These are phyloP conservation scores for Lagenidium giganteum DNA, from an alignment of 352 stramenopile genomes.

Conservation along the genomic window DNA sequence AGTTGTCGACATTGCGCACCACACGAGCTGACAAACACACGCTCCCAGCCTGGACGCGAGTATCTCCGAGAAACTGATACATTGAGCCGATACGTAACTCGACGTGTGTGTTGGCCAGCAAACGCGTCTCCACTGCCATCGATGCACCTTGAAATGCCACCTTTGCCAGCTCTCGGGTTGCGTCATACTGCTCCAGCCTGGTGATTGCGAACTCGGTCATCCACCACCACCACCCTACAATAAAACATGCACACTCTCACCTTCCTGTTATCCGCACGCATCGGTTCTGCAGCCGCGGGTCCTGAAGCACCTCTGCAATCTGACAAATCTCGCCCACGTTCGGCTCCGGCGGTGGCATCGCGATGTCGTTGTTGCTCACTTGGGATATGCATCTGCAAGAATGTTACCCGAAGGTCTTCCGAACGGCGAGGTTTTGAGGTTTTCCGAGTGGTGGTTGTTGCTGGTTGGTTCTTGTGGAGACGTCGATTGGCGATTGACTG, in stretches of 20 bases:
- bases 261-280: constrained; percentile 73
- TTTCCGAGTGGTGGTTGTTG: too few species aligned
- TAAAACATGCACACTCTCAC: constrained; percentile 11
- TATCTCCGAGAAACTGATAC: constrained; percentile 84
- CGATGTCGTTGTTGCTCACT: background rate
- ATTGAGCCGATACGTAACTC: constrained; percentile 63
- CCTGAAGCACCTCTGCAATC: constrained; percentile 69
- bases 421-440: too few species aligned
- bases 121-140: constrained; percentile 62
- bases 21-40: constrained; percentile 50
- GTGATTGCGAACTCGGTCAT: background rate
- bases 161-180: constrained; percentile 28
- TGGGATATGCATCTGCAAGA: too few species aligned
- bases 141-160: constrained; percentile 63
- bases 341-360: background rate
- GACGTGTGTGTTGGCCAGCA: constrained; percentile 35
- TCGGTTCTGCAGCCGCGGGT: constrained; percentile 58
- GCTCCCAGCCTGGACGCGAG: constrained; percentile 15
- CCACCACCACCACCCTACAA: background rate
- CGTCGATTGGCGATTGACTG: too few species aligned
- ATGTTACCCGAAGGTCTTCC: constrained; percentile 22
- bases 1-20: constrained; percentile 66
- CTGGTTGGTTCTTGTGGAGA: constrained; percentile 15
- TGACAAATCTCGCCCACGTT: constrained; percentile 65
- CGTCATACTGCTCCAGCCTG: constrained; percentile 65